Conservation (phyloP, 768 basidiomycete genomes). For the Cystobasidium onofrii region DNA sequence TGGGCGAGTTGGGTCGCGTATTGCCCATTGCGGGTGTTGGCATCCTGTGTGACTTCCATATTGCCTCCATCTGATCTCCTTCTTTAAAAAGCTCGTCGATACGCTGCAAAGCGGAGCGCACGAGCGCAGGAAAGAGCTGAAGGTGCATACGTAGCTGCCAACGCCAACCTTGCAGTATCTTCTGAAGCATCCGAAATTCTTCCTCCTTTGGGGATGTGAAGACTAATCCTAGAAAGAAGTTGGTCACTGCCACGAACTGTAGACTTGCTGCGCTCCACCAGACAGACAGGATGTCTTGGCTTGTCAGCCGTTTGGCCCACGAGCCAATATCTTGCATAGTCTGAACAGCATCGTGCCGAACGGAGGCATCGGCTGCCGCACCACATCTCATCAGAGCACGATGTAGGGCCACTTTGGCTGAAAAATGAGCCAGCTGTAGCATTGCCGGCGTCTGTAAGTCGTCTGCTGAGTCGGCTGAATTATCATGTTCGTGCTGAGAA, state of each 20-base stretch:
- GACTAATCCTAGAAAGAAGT: constrained; percentile 12
- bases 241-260: constrained; percentile 1
- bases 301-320: not conserved
- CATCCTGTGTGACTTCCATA: not conserved
- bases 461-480: not conserved
- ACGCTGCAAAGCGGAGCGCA: not conserved
- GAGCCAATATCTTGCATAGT: not conserved
- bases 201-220: constrained; percentile 16
- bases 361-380: not conserved
- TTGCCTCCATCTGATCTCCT: not conserved
- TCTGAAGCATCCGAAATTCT: not conserved
- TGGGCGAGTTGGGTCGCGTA: constrained; percentile 3
- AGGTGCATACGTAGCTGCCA: constrained; percentile 17
- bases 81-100: constrained; percentile 17
- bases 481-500: not conserved
- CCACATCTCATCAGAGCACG: constrained; percentile 12
- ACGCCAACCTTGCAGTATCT: not conserved
- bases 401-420: constrained; percentile 12
- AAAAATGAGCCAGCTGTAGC: constrained; percentile 6
- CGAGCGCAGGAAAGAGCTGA: not conserved
- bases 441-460: not conserved
- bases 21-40: not conserved
- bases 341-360: not conserved
- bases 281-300: constrained; percentile 6
- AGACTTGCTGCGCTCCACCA: constrained; percentile 4